Percentiles rank a stretch among this genome's conserved stretches.
These are phyloP conservation scores for Colletotrichum lini DNA, from an alignment of 2,329 filamentous ascomycete genomes.

Conservation along the genomic window DNA sequence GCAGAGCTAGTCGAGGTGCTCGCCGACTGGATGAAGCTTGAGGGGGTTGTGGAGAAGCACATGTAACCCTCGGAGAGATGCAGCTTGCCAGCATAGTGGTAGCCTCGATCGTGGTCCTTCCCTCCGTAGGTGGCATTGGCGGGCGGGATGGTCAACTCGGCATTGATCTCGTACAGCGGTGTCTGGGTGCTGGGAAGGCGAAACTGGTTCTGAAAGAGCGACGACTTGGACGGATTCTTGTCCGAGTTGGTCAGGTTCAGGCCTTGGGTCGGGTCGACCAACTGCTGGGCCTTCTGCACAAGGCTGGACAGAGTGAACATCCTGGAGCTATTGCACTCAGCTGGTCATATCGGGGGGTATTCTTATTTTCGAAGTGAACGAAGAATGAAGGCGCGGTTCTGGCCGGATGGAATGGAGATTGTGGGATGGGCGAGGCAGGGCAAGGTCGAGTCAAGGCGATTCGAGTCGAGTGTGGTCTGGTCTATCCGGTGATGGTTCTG, in stretches of 20 bases:
- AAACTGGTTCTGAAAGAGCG: conserved; percentile 96
- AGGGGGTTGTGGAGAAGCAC: conserved; percentile 95
- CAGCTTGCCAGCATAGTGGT: conserved; percentile 91
- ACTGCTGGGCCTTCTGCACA: conserved; percentile 94
- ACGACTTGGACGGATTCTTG: conserved; percentile 88
- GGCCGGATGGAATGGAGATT: background rate
- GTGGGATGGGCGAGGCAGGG: conserved; percentile 4
- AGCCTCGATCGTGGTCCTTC: conserved; percentile 80
- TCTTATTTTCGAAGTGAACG: background rate
- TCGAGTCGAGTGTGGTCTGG: no score
- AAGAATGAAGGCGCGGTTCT: conserved; percentile 2
- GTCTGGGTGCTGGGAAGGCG: conserved; percentile 93
- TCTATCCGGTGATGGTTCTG: background rate
- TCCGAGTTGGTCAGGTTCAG: conserved; percentile 81
- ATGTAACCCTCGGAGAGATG: conserved; percentile 95
- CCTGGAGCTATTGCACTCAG: conserved; percentile 51
- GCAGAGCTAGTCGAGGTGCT: conserved; percentile 84
- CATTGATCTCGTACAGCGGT: conserved; percentile 95
- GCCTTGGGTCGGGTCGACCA: conserved; percentile 91
- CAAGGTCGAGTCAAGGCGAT: conserved; percentile 3
- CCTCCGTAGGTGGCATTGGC: conserved; percentile 80
- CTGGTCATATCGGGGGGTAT: conserved; percentile 54
- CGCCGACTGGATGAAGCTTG: conserved; percentile 86
- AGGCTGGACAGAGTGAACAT: conserved; percentile 81
- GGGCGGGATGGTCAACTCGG: conserved; percentile 90